A percentile compares a stretch with the other conserved stretches of the same genome.
These are phyloP conservation scores for Zanthoxylum bungeanum DNA, from an alignment of 345 rosid genomes.

Conservation along the genomic window DNA sequence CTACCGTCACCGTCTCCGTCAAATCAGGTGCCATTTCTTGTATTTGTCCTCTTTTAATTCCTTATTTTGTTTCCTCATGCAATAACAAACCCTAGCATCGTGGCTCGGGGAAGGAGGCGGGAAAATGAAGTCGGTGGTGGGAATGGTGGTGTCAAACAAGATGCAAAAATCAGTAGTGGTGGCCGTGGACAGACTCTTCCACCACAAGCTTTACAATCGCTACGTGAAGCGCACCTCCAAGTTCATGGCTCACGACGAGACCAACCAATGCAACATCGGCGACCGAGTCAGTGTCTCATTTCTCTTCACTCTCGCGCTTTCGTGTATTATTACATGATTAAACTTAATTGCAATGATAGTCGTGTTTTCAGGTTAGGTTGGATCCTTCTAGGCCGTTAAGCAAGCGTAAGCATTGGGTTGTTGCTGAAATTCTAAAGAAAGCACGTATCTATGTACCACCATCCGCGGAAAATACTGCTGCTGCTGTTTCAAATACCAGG, in stretches of 20 bases:
- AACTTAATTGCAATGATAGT: too few species aligned
- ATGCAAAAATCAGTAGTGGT: conserved; percentile 83
- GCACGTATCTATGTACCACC: conserved; percentile 71
- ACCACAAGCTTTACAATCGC: conserved; percentile 70
- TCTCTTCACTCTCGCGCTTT: background rate
- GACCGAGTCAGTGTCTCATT: conserved; percentile 47
- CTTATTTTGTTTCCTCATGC: too few species aligned
- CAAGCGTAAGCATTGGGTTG: conserved; percentile 84
- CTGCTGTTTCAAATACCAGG: conserved; percentile 15
- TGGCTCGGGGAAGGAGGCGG: background rate
- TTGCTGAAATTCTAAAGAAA: conserved; percentile 85
- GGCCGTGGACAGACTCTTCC: conserved; percentile 83
- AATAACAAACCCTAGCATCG: too few species aligned
- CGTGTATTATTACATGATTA: too few species aligned
- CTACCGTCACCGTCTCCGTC: too few species aligned
- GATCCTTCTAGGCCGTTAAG: conserved; percentile 98
- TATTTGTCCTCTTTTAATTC: too few species aligned
- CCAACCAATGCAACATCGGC: conserved; percentile 72
- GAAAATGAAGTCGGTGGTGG: conserved; percentile 47
- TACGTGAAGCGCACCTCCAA: conserved; percentile 90
- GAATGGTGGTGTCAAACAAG: conserved; percentile 68
- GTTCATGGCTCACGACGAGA: conserved; percentile 95
- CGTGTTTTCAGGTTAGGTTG: conserved; percentile 51
- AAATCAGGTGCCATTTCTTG: too few species aligned
- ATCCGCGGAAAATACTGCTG: conserved; percentile 15